Conservation (phyloP, 352 stramenopile species). For the Phytopythium vexans region DNA sequence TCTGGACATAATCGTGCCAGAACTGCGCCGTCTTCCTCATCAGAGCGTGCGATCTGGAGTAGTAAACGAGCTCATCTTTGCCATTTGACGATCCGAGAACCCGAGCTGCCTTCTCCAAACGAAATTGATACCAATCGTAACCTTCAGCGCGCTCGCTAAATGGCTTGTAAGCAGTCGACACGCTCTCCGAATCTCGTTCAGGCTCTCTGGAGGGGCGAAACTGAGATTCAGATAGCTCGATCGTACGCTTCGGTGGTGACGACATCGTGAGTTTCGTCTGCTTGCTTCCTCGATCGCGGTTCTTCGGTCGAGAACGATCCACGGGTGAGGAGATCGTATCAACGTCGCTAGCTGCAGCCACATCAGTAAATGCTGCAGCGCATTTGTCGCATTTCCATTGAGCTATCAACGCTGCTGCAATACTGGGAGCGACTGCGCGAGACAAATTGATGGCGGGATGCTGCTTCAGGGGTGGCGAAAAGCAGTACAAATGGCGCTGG, state of each 20-base stretch:
- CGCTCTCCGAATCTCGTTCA: neutral
- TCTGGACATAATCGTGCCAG: slow-evolving; percentile 31
- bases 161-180: neutral
- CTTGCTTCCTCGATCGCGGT: neutral
- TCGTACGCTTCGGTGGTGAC: too few relatives aligned
- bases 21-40: slow-evolving; percentile 43
- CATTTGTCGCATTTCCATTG: slow-evolving; percentile 3
- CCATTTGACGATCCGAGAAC: neutral
- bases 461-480: slow-evolving; percentile 54
- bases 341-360: neutral
- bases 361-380: too few relatives aligned
- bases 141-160: neutral
- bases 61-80: slow-evolving; percentile 41
- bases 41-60: slow-evolving; percentile 39
- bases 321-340: neutral
- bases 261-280: too few relatives aligned
- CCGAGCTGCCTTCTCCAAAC: slow-evolving; percentile 13
- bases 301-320: neutral
- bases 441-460: slow-evolving; percentile 36
- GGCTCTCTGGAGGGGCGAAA: neutral
- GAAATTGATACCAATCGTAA: slow-evolving; percentile 31
- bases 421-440: neutral
- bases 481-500: slow-evolving; percentile 66
- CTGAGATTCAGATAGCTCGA: neutral
- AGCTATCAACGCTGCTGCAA: neutral